Evolutionary conservation across 768 basidiomycete genomes (phyloP), one percentile per base, ranked within the genome.

Genomic region (Dendrothele bispora): DNA sequence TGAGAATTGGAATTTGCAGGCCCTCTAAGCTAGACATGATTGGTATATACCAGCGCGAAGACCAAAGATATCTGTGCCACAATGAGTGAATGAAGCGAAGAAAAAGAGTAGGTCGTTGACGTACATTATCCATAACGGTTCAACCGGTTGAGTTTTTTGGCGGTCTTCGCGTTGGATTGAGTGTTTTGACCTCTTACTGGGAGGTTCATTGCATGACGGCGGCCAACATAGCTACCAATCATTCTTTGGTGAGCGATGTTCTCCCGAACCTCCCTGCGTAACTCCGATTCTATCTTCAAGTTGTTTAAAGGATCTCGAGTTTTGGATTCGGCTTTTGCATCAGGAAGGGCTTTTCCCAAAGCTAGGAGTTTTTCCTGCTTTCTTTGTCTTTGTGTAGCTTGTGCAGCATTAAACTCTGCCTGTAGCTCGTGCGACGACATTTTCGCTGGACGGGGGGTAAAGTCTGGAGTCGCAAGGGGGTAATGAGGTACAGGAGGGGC

Each of bases 131-230:
- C 32, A n/a, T 39, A 50, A 24, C 43, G 77, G 48, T 88, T 86
- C 55, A 95, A 68, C 61, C 82, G 79, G 74, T 98, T 98, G 69
- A 98, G 83, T 68, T 85, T 93, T 68, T 71, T 86, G 27, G 95
- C 95, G 37, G 92, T 95, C 68, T 77, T 82, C 44, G 91, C 93
- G 61, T 98, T 98, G 46, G 79, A 86, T 66, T 84, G 86, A 4
- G 95, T 98, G 46, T 86, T 86, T 69, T 98, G 95, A 48, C 95
- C 95, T 65, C 95, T 80, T 51, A 98, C 95, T 3, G 95, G 95
- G 37, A 95, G 68, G 49, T 85, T 82, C 85, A 94, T 91, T 7
- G 92, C 92, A 64, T 98, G 95, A 66, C 94, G 74, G 73, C 83
- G 83, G 41, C 97, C 97, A 42, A 91, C 83, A 66, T 95, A 95